Evolutionary conservation across 805 yeast genomes (phyloP).

Genomic region (Scheffersomyces ergatensis): DNA sequence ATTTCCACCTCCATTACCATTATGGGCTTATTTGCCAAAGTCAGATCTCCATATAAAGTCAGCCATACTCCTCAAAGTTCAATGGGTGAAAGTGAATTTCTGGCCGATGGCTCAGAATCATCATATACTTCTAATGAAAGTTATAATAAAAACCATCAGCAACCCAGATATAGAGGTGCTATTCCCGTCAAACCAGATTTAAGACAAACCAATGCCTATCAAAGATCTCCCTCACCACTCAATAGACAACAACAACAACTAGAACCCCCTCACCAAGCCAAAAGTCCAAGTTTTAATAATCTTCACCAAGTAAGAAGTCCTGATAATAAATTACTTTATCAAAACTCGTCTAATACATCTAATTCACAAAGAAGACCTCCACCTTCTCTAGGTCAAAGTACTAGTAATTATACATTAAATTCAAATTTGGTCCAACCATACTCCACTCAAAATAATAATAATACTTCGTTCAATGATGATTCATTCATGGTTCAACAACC

Average conservation of each 20-base stretch:
- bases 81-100: conserved; percentile 30
- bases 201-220: background rate
- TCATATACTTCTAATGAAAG: conserved; percentile 26
- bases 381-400: background rate
- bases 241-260: background rate
- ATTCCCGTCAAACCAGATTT: background rate
- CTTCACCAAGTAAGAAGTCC: background rate
- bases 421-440: background rate
- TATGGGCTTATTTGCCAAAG: conserved; percentile 22
- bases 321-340: too few species aligned
- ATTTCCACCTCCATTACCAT: too few species aligned
- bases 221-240: background rate
- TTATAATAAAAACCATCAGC: background rate
- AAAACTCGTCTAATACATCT: background rate
- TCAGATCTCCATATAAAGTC: conserved; percentile 10
- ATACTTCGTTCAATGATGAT: conserved; percentile 1
- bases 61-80: conserved; percentile 11
- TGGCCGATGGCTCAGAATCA: conserved; percentile 27
- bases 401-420: background rate
- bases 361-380: background rate
- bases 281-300: too few species aligned
- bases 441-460: background rate
- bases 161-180: background rate
- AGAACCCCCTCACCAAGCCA: background rate
- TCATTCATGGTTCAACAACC: background rate